phyloP scores from a whole-genome alignment of 805 yeast species.

The Cyberlindnera amylophila region DNA sequence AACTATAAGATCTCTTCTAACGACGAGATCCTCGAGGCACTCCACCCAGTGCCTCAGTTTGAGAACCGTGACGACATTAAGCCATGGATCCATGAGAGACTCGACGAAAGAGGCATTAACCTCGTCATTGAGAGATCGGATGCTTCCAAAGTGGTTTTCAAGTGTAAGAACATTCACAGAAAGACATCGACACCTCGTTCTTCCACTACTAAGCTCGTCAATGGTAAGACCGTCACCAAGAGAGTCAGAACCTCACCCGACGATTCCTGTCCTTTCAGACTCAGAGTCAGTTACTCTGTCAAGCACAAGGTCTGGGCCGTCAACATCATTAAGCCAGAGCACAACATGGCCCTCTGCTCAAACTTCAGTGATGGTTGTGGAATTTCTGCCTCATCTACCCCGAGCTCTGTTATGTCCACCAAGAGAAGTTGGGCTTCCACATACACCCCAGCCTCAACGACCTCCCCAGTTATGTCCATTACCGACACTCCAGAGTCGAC shows the following conservation, averaged over 20 bases:
- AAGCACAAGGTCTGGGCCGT: constrained; percentile 26
- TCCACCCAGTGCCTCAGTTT: constrained; percentile 27
- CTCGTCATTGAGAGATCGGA: constrained; percentile 33
- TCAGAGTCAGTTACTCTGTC: constrained; percentile 28
- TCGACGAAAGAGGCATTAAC: constrained; percentile 22
- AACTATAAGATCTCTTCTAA: constrained; percentile 18
- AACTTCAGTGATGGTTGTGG: constrained; percentile 21
- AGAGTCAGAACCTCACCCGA: constrained; percentile 23
- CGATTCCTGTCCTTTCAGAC: constrained; percentile 29
- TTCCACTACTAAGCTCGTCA: constrained; percentile 8
- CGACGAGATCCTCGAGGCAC: constrained; percentile 24
- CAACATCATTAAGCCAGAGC: constrained; percentile 26
- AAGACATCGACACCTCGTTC: constrained; percentile 19
- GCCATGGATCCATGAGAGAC: constrained; percentile 25
- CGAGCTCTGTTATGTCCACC: constrained; percentile 11
- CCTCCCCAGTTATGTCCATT: constrained; percentile 18
- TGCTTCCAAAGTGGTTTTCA: constrained; percentile 30
- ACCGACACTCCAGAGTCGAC: constrained; percentile 9
- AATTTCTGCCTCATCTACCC: constrained; percentile 10
- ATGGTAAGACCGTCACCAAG: constrained; percentile 15
- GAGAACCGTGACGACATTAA: constrained; percentile 24
- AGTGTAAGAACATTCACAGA: constrained; percentile 30
- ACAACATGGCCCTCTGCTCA: constrained; percentile 22
- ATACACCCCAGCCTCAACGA: constrained; percentile 25
- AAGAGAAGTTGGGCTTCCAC: constrained; percentile 23